Base-by-base conservation (phyloP, 1,284 basidiomycete genomes). In the Cystobasidium sp. region DNA sequence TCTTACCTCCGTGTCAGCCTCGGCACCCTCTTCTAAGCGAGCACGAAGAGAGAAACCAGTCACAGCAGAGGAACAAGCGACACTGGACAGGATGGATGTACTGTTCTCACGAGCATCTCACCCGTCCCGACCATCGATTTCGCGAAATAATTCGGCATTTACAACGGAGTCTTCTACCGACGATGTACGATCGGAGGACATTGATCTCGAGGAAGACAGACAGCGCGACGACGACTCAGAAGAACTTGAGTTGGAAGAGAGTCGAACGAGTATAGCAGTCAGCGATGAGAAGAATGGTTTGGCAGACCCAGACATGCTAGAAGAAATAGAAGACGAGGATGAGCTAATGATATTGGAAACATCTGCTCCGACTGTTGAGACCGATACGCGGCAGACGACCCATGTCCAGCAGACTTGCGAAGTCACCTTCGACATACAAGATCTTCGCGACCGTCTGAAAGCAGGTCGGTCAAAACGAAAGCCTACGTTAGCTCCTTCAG, bases 291-390 rank as follows among this genome's bases (percentile, higher is more conserved):
- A 31, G 31, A 31, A 31, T 31, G 31, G 31, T 31, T 31, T 31
- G 31, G 43, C 73, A 55, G 74, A 75, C 52, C 70, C 72, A 53
- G 63, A 69, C 24, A n/a, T 20, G 14, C 20, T 16, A 47, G 14
- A 47, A 1, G 44, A 63, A 9, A 39, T 12, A 1, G 7, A 43
- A 37, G 44, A 44, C 10, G 41, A 47, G 14, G 24, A 63, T 6
- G 61, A 47, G 5, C 31, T 51, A 8, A 39, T 31, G 20, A n/a
- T 63, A 7, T 4, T 47, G 6, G 61, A 47, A 43, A 39, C 44
- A 6, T 43, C 37, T 22, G 61, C 44, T 31, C 6, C 16, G 16
- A 5, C 5, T 2, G 44, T 47, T 12, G 37, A 41, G 31, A 39
- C 43, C 16, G 56, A 59, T 9, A 39, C n/a, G 37, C 9, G 3